phyloP scores from a whole-genome alignment of 164 flowering plant genomes.

The Magnolia changhungtana region DNA sequence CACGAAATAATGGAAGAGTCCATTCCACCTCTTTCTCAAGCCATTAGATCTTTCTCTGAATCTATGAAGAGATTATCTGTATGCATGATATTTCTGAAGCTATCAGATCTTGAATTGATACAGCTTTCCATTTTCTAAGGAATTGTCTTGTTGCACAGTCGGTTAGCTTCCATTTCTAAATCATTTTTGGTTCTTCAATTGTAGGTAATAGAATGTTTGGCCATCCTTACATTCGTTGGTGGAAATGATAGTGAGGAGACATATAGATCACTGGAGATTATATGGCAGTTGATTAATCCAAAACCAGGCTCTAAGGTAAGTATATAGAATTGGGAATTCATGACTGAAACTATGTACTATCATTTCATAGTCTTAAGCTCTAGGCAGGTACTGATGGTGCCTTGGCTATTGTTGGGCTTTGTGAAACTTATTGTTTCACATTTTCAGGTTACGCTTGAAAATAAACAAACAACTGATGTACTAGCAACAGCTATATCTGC shows the following conservation, averaged over 20 bases:
- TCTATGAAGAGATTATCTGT: slow-evolving; percentile 48
- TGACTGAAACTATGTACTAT: neutral
- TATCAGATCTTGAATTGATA: neutral
- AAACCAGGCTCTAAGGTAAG: slow-evolving; percentile 75
- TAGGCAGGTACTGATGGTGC: slow-evolving; percentile 23
- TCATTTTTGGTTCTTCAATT: slow-evolving; percentile 1
- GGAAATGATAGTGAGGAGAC: slow-evolving; percentile 59
- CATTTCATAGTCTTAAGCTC: slow-evolving; percentile 46
- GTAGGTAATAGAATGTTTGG: slow-evolving; percentile 75
- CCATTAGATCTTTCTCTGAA: slow-evolving; percentile 58
- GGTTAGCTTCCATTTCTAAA: neutral
- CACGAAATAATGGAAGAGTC: slow-evolving; percentile 75
- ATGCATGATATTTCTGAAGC: slow-evolving; percentile 7
- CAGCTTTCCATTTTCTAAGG: neutral
- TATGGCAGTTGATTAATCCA: slow-evolving; percentile 79
- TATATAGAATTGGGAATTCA: neutral
- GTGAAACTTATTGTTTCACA: neutral
- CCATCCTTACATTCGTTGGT: slow-evolving; percentile 79
- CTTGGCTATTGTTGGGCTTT: no score
- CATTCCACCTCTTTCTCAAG: slow-evolving; percentile 47
- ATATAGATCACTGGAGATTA: slow-evolving; percentile 65
- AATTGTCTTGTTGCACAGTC: neutral
- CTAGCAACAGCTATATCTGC: slow-evolving; percentile 67
- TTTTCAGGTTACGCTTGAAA: neutral
- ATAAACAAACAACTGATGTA: slow-evolving; percentile 35